phyloP scores from a whole-genome alignment of 331 rosid genomes.

The Acacia concinna region DNA sequence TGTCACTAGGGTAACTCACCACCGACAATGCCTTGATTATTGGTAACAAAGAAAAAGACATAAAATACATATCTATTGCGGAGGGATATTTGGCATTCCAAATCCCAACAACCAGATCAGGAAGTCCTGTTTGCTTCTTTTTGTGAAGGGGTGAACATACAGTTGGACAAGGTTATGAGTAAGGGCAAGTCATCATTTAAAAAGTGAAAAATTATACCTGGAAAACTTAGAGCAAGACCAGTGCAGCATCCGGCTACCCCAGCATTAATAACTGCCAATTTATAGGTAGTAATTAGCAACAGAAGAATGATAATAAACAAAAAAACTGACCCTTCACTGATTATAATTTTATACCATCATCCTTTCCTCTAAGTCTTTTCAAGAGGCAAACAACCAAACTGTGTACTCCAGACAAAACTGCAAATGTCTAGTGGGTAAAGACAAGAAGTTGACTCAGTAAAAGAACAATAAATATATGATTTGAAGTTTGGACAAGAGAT shows the following conservation, averaged over 20 bases:
- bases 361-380: conserved; percentile 92
- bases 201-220: conserved; percentile 49
- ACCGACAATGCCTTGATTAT: neutral
- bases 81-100: neutral
- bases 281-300: conserved; percentile 16
- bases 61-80: conserved; percentile 6
- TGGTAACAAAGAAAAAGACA: conserved; percentile 2
- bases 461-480: neutral
- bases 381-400: conserved; percentile 95
- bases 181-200: neutral
- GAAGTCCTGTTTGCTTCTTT: conserved; percentile 14
- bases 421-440: conserved; percentile 67
- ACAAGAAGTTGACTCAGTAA: conserved; percentile 3
- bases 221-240: conserved; percentile 94
- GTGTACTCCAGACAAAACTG: conserved; percentile 96
- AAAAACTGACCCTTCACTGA: conserved; percentile 8
- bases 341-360: conserved; percentile 61
- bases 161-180: neutral
- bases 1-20: no score
- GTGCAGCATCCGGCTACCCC: conserved; percentile 99
- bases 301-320: neutral
- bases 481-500: neutral
- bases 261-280: conserved; percentile 76
- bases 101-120: neutral
- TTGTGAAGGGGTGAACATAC: neutral